phyloP scores from a whole-genome alignment of 139 green algal species.

The Coelastrella sp. region DNA sequence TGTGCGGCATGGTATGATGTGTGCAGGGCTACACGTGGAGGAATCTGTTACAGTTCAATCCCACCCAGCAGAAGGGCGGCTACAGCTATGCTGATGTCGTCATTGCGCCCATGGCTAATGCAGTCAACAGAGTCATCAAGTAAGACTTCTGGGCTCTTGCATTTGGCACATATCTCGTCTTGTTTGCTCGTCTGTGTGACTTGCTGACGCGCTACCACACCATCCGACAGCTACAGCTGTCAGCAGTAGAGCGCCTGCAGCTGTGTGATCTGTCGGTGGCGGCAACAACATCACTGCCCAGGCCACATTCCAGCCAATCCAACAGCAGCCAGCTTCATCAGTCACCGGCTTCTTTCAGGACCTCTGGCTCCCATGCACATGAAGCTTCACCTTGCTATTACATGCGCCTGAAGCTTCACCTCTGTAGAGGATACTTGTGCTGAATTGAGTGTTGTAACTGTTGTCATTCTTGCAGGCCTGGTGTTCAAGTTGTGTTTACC shows the following conservation, averaged over 20 bases:
- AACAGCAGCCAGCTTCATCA: no score
- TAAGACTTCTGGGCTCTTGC: not conserved
- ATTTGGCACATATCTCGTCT: not conserved
- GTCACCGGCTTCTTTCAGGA: no score
- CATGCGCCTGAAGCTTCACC: not conserved
- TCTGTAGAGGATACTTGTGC: not conserved
- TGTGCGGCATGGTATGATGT: not conserved
- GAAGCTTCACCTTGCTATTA: not conserved
- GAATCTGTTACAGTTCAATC: conserved; percentile 50
- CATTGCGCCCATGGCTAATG: conserved; percentile 33
- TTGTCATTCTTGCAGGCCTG: not conserved
- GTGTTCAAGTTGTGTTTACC: not conserved
- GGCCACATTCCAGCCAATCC: no score
- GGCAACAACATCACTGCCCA: no score
- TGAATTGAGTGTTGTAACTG: not conserved
- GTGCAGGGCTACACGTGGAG: conserved; percentile 47
- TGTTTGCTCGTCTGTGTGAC: not conserved
- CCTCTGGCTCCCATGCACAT: no score
- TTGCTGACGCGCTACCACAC: no score
- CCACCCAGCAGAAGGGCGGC: conserved; percentile 30
- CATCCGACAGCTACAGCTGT: no score
- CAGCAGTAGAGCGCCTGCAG: no score
- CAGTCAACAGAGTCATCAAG: conserved; percentile 42
- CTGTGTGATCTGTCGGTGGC: no score
- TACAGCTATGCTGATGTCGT: conserved; percentile 49